Evolutionary conservation across 257 asterid genomes (phyloP), one percentile per base, ranked within the genome.

Genomic region (Capsicum chinense): DNA sequence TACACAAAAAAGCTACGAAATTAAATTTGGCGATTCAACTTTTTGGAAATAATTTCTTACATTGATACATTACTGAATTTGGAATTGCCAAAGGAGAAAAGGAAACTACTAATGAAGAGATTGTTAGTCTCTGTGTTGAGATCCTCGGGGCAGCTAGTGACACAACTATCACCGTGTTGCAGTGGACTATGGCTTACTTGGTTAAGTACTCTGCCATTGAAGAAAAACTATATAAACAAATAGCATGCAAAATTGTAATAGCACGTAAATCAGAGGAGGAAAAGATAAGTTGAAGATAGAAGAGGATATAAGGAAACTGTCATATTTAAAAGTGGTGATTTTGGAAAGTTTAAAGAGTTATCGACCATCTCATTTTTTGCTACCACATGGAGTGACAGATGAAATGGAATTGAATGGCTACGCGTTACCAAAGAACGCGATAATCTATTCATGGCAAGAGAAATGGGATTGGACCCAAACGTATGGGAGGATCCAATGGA

Each of bases 171-270:
- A 83, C 85, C 0, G 76, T 83, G 2, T 50, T 85, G 60, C 81
- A 87, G 19, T 87, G 86, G 89, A 85, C 85, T 15, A 85, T 87
- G 89, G 89, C 86, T 15, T 79, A 83, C 69, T 50, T 87, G 83
- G 89, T 84, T 3, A 87, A 87, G 78, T n/a, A 81, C 12, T 85
- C 78, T 78, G 39, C 14, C 3, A 64, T 87, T 56, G 86, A 86
- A 11, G 71, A 67, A 33, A 73, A 86, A 48, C 54, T 86, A 7
- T 84, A 70, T 48, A 48, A 81, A 5, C 85, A 84, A 56, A 83
- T 86, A 56, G 16, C 13, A 26, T 26, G 33, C 33, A 26, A 26
- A 26, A 26, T 26, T 26, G 33, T 26, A 15, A 21, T 17, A 71
- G 17, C 58, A 10, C 15, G 6, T 9, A 6, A 63, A 63, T 63